Percentiles rank a stretch among this genome's conserved stretches.
These are phyloP conservation scores for Excoecaria cochinchinensis DNA, from an alignment of 345 rosid genomes.

Conservation along the genomic window DNA sequence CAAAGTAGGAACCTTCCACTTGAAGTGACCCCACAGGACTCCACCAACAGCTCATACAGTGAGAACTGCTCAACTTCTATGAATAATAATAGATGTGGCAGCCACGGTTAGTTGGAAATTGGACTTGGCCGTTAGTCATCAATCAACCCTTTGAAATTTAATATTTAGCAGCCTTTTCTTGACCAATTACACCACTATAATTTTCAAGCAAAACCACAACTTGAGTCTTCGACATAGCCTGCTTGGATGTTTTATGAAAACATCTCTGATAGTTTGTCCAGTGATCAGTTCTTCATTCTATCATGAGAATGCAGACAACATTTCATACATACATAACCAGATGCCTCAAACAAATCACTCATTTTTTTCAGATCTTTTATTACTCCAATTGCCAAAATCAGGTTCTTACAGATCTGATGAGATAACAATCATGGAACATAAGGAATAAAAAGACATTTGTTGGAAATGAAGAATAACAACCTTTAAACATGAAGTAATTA, in stretches of 20 bases:
- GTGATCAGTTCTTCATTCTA: no score
- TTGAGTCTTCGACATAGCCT: no score
- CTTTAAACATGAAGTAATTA: background rate
- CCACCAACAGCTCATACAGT: background rate
- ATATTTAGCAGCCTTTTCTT: no score
- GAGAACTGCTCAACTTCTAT: background rate
- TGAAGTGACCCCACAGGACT: no score
- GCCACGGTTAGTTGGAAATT: background rate
- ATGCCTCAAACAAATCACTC: constrained; percentile 5
- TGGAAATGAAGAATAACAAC: constrained; percentile 8
- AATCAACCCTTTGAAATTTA: background rate
- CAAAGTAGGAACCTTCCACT: no score
- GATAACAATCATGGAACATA: constrained; percentile 1
- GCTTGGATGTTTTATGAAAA: no score
- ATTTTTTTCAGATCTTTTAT: constrained; percentile 12
- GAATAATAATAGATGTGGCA: background rate
- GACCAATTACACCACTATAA: no score
- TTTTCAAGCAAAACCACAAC: no score
- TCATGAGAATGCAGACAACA: no score
- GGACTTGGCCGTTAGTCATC: background rate
- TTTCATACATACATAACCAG: background rate
- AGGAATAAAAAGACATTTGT: constrained; percentile 2
- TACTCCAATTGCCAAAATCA: constrained; percentile 6
- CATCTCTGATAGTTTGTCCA: no score
- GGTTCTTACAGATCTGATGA: constrained; percentile 4